Evolutionary conservation across 129 eudicot species (phyloP).

Genomic region (Pittosporum tobira): DNA sequence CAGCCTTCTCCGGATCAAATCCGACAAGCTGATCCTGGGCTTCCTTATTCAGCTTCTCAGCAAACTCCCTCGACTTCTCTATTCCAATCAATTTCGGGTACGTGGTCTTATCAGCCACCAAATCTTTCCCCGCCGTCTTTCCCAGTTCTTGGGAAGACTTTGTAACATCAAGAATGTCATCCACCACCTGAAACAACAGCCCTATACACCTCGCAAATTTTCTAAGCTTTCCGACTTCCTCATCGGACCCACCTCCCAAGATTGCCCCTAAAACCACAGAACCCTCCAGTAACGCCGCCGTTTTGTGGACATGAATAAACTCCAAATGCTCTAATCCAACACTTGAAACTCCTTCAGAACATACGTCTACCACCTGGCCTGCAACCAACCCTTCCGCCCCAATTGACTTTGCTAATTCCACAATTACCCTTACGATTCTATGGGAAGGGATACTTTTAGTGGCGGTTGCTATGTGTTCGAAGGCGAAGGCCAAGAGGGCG

Average conservation of each 20-base stretch:
- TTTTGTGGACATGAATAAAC: constrained; percentile 33
- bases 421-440: constrained; percentile 12
- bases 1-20: constrained; percentile 27
- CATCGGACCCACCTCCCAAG: constrained; percentile 29
- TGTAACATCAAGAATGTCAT: constrained; percentile 43
- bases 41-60: constrained; percentile 25
- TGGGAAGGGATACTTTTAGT: constrained; percentile 5
- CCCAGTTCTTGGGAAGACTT: constrained; percentile 32
- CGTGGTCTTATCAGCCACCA: constrained; percentile 26
- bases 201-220: constrained; percentile 19
- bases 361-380: constrained; percentile 29
- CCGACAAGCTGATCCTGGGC: constrained; percentile 30
- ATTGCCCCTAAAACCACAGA: too few relatives aligned
- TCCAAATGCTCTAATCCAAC: constrained; percentile 19
- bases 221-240: constrained; percentile 31
- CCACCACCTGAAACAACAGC: constrained; percentile 41
- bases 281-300: constrained; percentile 20
- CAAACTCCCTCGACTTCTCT: constrained; percentile 33
- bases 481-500: constrained; percentile 31
- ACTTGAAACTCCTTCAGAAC: constrained; percentile 18
- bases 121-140: constrained; percentile 37
- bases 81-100: constrained; percentile 35
- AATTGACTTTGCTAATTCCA: constrained; percentile 18
- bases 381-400: constrained; percentile 29
- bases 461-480: constrained; percentile 24